phyloP scores from a whole-genome alignment of 73 alveolate genomes.

The Paramecium caudatum region DNA sequence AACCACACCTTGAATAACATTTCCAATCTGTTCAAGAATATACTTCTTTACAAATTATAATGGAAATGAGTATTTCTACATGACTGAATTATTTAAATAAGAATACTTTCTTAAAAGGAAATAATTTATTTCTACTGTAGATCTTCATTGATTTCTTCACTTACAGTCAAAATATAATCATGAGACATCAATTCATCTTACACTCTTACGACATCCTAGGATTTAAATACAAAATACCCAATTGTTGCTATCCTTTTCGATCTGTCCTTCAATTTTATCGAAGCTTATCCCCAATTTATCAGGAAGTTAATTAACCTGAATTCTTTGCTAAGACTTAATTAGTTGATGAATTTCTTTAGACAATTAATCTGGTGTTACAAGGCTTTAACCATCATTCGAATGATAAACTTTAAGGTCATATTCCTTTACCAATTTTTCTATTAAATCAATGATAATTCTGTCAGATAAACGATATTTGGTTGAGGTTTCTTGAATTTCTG shows the following conservation, averaged over 20 bases:
- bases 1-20: background rate
- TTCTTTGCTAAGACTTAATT: background rate
- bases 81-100: background rate
- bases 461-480: slow-evolving; percentile 31
- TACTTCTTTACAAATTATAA: background rate
- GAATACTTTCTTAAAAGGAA: slow-evolving; percentile 13
- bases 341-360: slow-evolving; percentile 22
- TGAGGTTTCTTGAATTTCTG: slow-evolving; percentile 19
- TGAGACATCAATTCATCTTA: slow-evolving; percentile 57
- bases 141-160: slow-evolving; percentile 60
- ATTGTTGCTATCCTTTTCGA: slow-evolving; percentile 16
- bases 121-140: background rate
- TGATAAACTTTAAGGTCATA: slow-evolving; percentile 60
- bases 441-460: slow-evolving; percentile 58
- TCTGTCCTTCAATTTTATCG: slow-evolving; percentile 62
- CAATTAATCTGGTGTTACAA: slow-evolving; percentile 25
- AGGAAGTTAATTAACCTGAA: slow-evolving; percentile 11
- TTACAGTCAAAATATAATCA: slow-evolving; percentile 31
- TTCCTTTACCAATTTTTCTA: slow-evolving; percentile 60
- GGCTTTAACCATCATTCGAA: slow-evolving; percentile 57
- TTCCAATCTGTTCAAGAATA: slow-evolving; percentile 9
- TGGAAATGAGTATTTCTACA: slow-evolving; percentile 1
- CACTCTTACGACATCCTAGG: slow-evolving; percentile 58
- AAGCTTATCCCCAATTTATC: slow-evolving; percentile 35
- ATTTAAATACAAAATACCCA: slow-evolving; percentile 58